Evolutionary conservation across 140 eudicot species (phyloP).

Genomic region (Erigeron philadelphicus): DNA sequence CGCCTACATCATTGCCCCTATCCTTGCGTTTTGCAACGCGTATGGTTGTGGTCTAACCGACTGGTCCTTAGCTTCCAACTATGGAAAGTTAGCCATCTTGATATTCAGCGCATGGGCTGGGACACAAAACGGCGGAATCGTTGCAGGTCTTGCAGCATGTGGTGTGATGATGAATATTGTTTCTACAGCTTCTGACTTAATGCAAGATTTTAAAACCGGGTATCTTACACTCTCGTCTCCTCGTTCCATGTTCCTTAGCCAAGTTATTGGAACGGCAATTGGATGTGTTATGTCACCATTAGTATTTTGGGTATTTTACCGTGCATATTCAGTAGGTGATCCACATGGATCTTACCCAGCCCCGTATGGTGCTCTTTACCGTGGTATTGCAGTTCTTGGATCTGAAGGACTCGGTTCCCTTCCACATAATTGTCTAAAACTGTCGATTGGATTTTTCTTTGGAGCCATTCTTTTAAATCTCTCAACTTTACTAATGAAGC

Average conservation of each 20-base stretch:
- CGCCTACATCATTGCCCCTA: constrained; percentile 42
- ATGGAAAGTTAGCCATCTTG: constrained; percentile 45
- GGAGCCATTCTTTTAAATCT: constrained; percentile 33
- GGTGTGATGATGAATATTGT: constrained; percentile 51
- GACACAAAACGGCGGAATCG: constrained; percentile 33
- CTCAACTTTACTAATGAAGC: constrained; percentile 1
- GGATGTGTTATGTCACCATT: constrained; percentile 46
- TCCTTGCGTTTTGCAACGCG: constrained; percentile 50
- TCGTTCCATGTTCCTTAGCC: constrained; percentile 51
- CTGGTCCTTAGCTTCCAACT: constrained; percentile 52
- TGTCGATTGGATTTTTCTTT: constrained; percentile 32
- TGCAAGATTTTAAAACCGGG: constrained; percentile 59
- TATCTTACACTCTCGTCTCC: constrained; percentile 49
- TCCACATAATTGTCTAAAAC: constrained; percentile 44
- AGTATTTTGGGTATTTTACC: constrained; percentile 46
- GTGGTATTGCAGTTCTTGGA: constrained; percentile 48
- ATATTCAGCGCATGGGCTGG: constrained; percentile 41
- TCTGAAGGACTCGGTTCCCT: constrained; percentile 55
- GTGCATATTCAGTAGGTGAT: constrained; percentile 45
- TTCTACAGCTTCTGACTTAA: constrained; percentile 43
- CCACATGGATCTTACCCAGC: constrained; percentile 53
- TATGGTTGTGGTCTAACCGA: constrained; percentile 57
- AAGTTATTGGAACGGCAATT: constrained; percentile 45
- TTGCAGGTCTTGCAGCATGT: constrained; percentile 53
- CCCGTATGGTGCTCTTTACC: constrained; percentile 40